Evolutionary conservation across 352 stramenopile genomes (phyloP).

Genomic region (Globisporangium rhizosaccharum): DNA sequence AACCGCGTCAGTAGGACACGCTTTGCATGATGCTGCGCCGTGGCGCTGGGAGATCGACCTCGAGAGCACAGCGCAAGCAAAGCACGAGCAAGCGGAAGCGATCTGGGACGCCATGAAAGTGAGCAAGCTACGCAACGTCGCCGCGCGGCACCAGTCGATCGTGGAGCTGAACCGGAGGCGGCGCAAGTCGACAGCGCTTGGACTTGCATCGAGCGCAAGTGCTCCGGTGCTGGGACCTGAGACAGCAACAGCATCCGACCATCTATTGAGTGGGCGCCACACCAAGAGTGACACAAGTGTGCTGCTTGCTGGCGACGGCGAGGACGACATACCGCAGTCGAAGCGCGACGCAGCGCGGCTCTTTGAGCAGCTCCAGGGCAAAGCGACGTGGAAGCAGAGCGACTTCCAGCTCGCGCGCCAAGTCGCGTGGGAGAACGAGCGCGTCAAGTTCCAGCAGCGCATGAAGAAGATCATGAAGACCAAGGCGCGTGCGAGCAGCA

Average conservation of each 20-base stretch:
- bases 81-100: conserved; percentile 40
- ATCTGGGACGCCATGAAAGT: conserved; percentile 60
- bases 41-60: conserved; percentile 58
- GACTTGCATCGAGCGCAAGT: conserved; percentile 20
- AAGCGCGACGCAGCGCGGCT: conserved; percentile 27
- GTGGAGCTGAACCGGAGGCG: conserved; percentile 15
- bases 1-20: no score
- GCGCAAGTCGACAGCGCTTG: conserved; percentile 6
- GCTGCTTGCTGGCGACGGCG: background rate
- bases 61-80: conserved; percentile 23
- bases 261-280: background rate
- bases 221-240: conserved; percentile 15
- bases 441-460: conserved; percentile 57
- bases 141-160: conserved; percentile 18
- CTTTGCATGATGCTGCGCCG: no score
- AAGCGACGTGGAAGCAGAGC: conserved; percentile 70
- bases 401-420: conserved; percentile 64
- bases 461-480: conserved; percentile 69
- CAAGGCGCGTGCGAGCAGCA: conserved; percentile 16
- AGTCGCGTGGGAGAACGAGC: conserved; percentile 56
- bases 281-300: background rate
- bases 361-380: conserved; percentile 66
- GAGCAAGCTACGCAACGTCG: conserved; percentile 30
- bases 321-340: background rate
- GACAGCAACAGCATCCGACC: background rate